These are phyloP conservation scores for Ilyonectria mors-panacis DNA, from an alignment of 2,329 filamentous ascomycete genomes.

Conservation along the genomic window DNA sequence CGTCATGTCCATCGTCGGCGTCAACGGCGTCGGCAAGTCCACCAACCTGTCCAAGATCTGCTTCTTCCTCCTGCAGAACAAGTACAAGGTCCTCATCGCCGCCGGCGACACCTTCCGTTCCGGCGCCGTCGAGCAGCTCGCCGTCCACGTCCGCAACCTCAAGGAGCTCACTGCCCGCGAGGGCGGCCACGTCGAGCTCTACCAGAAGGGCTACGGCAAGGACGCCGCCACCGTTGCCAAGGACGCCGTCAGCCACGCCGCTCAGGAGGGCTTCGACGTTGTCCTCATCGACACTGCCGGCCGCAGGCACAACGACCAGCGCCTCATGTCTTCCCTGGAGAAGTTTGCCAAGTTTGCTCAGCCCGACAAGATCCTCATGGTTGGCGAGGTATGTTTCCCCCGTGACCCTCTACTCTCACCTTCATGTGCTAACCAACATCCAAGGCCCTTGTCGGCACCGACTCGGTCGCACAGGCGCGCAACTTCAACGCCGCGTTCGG, in stretches of 20 bases:
- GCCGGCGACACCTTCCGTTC: slow-evolving; percentile 98
- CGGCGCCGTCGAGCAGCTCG: slow-evolving; percentile 95
- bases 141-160: slow-evolving; percentile 94
- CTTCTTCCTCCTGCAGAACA: slow-evolving; percentile 97
- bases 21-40: slow-evolving; percentile 98
- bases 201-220: slow-evolving; percentile 98
- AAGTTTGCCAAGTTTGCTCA: slow-evolving; percentile 97
- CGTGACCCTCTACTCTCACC: background rate
- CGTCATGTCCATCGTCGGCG: slow-evolving; percentile 97
- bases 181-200: slow-evolving; percentile 88
- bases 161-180: slow-evolving; percentile 90
- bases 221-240: slow-evolving; percentile 96
- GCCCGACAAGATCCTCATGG: slow-evolving; percentile 99
- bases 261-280: slow-evolving; percentile 85
- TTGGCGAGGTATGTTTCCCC: slow-evolving; percentile 68
- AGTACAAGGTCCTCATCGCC: slow-evolving; percentile 93
- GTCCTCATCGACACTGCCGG: slow-evolving; percentile 98
- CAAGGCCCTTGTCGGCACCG: slow-evolving; percentile 90
- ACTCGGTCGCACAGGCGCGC: slow-evolving; percentile 93
- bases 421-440: slow-evolving; percentile 18
- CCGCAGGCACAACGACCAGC: slow-evolving; percentile 93
- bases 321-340: slow-evolving; percentile 95
- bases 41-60: slow-evolving; percentile 98
- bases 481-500: slow-evolving; percentile 98
- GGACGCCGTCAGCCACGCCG: slow-evolving; percentile 88